Base-by-base conservation (phyloP, 352 stramenopile species). In the Phytophthora crassamura region DNA sequence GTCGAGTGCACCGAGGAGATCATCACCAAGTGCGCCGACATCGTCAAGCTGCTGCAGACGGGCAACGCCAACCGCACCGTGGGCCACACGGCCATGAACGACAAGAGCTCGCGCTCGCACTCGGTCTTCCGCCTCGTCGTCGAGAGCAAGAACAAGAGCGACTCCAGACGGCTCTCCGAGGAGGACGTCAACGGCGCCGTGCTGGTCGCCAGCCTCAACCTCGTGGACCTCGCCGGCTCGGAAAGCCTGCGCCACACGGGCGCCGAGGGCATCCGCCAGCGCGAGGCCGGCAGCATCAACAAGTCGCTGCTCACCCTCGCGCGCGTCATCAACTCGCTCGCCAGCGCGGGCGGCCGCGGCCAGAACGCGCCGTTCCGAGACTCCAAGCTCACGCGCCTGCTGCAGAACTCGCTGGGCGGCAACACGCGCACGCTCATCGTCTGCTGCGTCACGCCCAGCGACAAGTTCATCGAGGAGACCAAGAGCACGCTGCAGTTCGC, bases 211-310 rank as follows among this genome's bases (percentile, higher is more conserved):
- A 97, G 91, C 25, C 78, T 99, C 6, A 99, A 97, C 57, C 83
- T 99, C 36, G 97, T 99, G 28, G 97, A 99, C 78, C 84, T 99
- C 4, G 98, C 98, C 1, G 98, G 98, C 14, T 98, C 91, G 2
- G 98, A 99, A 74, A 98, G 95, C 77, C 86, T 98, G 53, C 82
- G 96, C 41, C 90, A 98, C 72, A 99, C 97, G 30, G 94, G 88
- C 7, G 95, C 97, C 1, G 97, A 97, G 38, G 98, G 97, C 10
- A 86, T 96, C 43, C 88, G 95, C 35, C 92, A 98, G 74, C 97
- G 98, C 64, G 97, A 99, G 69, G 95, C 95, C 38, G 88, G 89
- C 20, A 98, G 98, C 68, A 99, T 99, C 78, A 99, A 99, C 80
- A 93, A 97, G 77, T 98, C 90, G 78, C 84, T 99, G 30, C 84